These are phyloP conservation scores for Pythium biforme DNA, from an alignment of 352 stramenopile species.

Conservation along the genomic window DNA sequence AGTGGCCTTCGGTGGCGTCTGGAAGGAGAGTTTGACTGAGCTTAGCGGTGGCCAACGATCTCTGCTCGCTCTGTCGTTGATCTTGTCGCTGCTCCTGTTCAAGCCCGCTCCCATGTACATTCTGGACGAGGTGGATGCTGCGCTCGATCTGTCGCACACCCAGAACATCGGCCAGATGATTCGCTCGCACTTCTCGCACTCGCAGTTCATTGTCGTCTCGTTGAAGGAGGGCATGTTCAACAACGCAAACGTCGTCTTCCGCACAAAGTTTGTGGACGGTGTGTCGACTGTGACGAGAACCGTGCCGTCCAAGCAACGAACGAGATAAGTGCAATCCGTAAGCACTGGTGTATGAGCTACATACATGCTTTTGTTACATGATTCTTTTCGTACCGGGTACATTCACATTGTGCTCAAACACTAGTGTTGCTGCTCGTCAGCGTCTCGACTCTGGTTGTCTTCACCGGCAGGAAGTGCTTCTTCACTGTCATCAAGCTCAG, in stretches of 20 bases:
- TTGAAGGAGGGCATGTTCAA: constrained; percentile 99
- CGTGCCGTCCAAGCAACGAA: constrained; percentile 57
- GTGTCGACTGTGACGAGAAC: constrained; percentile 98
- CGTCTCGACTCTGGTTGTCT: neutral
- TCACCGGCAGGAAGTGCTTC: neutral
- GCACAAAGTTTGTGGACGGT: constrained; percentile 99
- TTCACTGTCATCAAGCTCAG: neutral
- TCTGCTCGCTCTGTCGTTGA: constrained; percentile 98
- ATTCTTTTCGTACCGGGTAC: neutral
- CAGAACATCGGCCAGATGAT: constrained; percentile 99
- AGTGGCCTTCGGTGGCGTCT: constrained; percentile 98
- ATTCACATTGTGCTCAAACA: neutral
- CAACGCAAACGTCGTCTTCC: constrained; percentile 99
- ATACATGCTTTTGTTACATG: neutral
- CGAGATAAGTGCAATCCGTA: constrained; percentile 30
- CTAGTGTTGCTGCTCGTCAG: neutral
- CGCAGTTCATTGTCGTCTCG: constrained; percentile 99
- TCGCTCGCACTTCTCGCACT: constrained; percentile 98
- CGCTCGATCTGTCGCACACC: constrained; percentile 99
- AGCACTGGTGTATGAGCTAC: neutral
- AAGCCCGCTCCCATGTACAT: constrained; percentile 99
- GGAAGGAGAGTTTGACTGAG: constrained; percentile 99
- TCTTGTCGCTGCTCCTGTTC: constrained; percentile 98
- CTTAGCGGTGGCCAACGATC: constrained; percentile 98
- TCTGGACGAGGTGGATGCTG: constrained; percentile 99